Evolutionary conservation across 176 grass and related monocot genomes (phyloP).

Genomic region (Calamus simplicifolius): DNA sequence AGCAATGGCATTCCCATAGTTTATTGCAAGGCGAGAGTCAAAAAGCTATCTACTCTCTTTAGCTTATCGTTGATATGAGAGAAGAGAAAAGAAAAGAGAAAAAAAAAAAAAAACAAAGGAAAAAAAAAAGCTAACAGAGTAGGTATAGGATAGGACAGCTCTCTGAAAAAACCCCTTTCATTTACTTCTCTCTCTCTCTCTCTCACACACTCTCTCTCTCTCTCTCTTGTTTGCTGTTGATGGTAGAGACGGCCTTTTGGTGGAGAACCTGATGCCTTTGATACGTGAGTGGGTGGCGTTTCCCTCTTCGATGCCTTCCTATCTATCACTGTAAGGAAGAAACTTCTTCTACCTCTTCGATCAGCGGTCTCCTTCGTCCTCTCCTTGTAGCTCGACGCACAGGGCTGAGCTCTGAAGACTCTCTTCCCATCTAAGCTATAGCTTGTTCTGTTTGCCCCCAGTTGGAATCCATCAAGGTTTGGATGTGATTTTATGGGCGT

Average conservation of each 20-base stretch:
- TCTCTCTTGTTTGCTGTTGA: slow-evolving; percentile 54
- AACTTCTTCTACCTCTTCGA: slow-evolving; percentile 11
- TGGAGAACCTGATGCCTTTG: slow-evolving; percentile 92
- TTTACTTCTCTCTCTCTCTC: slow-evolving; percentile 7
- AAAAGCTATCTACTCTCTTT: not conserved
- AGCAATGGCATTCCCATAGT: not conserved
- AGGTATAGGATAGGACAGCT: slow-evolving; percentile 64
- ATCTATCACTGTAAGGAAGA: slow-evolving; percentile 12
- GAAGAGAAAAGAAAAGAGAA: not conserved
- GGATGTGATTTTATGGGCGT: not conserved
- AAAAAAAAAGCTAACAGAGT: slow-evolving; percentile 25
- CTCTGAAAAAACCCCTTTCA: slow-evolving; percentile 12
- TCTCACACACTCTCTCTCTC: slow-evolving; percentile 7
- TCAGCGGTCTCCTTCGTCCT: not conserved
- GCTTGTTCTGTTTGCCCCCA: not conserved
- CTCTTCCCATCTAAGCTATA: not conserved
- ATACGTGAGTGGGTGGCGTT: slow-evolving; percentile 76
- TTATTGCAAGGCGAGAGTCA: not conserved
- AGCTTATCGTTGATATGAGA: not conserved
- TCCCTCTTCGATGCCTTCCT: slow-evolving; percentile 28
- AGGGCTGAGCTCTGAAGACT: not conserved
- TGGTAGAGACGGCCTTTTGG: slow-evolving; percentile 55
- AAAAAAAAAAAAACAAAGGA: slow-evolving; percentile 15
- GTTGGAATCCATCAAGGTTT: not conserved
- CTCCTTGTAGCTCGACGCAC: not conserved